phyloP scores from a whole-genome alignment of 2,329 filamentous ascomycete species.

The Calonectria honghensis region DNA sequence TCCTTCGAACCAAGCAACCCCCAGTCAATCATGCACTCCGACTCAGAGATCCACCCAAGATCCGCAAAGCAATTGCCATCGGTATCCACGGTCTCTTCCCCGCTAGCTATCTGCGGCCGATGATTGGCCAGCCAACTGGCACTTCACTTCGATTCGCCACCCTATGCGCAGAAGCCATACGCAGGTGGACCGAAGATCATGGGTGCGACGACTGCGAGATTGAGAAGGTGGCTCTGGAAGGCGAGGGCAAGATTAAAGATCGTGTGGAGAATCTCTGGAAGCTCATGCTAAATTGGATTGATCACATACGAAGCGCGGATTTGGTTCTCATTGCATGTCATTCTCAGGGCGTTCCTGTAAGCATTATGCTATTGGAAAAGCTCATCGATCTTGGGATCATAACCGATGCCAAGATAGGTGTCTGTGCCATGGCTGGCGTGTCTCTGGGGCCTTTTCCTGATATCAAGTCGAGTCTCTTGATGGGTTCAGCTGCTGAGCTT shows the following conservation, averaged over 20 bases:
- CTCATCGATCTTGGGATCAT: conserved; percentile 93
- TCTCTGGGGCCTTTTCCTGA: conserved; percentile 95
- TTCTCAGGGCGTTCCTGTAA: conserved; percentile 95
- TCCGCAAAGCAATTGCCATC: conserved; percentile 92
- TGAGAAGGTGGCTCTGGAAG: conserved; percentile 95
- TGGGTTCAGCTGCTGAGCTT: conserved; percentile 92
- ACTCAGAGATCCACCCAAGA: conserved; percentile 79
- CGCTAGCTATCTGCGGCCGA: conserved; percentile 87
- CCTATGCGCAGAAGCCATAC: conserved; percentile 88
- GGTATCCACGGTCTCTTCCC: conserved; percentile 97
- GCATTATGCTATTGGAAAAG: conserved; percentile 93
- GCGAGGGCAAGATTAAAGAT: conserved; percentile 93
- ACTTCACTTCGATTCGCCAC: conserved; percentile 96
- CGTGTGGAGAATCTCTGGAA: conserved; percentile 96
- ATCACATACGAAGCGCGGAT: conserved; percentile 90
- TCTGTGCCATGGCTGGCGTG: conserved; percentile 94
- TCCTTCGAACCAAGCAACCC: conserved; percentile 73
- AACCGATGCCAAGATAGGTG: conserved; percentile 83
- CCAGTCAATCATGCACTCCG: conserved; percentile 83
- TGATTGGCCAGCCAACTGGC: conserved; percentile 95
- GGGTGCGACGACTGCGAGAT: conserved; percentile 86
- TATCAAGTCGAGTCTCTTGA: conserved; percentile 91
- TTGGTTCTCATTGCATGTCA: conserved; percentile 95
- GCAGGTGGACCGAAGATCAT: conserved; percentile 85
- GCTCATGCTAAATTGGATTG: conserved; percentile 94